Base-by-base conservation (phyloP, 805 yeast species). In the Wickerhamomyces kurtzmanii region DNA sequence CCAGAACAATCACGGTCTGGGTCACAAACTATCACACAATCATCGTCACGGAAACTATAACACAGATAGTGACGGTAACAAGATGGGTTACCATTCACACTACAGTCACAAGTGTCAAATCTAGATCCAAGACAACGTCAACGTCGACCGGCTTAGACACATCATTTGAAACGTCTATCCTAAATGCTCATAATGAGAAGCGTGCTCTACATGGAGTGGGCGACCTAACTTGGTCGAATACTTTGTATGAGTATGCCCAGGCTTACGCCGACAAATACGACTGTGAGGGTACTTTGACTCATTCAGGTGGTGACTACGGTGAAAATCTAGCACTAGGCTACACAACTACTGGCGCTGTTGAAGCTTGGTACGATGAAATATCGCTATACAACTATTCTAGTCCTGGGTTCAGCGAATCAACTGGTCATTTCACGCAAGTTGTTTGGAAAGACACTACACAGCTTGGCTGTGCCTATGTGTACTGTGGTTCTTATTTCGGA, bases 401-500 rank as follows among this genome's bases (percentile, higher is more conserved):
- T 39, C 73, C 75, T 18, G 59, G 59, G 9, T 67, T 54, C 54
- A 42, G 60, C 25, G 55, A 46, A 19, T 47, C 55, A 9, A 72
- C 86, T 24, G 89, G 89, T 26, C 94, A 84, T 53, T 84, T 81
- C 60, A 81, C 94, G 17, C 93, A 82, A 54, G 68, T 84, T 32
- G 75, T 84, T 30, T 84, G 94, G 94, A 72, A 69, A 45, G 49
- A 60, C 13, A 62, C 85, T 27, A 65, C 77, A 20, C 53, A 71
- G 47, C 41, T 84, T 11, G 95, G 94, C 23, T 84, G 95, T 62
- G 94, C 79, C 29, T 57, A 62, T 51, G 75, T 71, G 46, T 49
- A 64, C 38, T 81, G 94, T 57, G 51, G 68, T 31, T 42, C 52
- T 27, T 57, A 59, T 45, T 59, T 65, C 70, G 72, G 74, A 30